phyloP scores from a whole-genome alignment of 108 stramenopile species.

The Fragilaria radians region DNA sequence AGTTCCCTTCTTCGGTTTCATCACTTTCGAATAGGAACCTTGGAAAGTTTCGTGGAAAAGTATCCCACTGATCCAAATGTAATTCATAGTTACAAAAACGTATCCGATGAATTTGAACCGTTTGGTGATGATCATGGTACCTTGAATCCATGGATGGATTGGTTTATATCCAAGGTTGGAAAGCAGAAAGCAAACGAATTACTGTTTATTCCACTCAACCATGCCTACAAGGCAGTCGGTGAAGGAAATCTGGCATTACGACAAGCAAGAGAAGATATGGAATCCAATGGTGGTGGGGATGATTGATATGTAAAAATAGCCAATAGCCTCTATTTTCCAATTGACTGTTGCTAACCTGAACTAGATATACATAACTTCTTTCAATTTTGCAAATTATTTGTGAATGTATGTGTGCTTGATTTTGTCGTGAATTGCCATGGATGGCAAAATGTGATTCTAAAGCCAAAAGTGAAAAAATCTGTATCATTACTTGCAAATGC shows the following conservation, averaged over 20 bases:
- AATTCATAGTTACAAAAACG: background rate
- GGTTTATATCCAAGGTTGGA: background rate
- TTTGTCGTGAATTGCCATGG: no score
- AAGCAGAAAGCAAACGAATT: background rate
- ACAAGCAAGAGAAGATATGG: background rate
- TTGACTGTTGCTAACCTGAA: no score
- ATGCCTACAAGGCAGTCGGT: background rate
- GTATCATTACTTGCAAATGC: no score
- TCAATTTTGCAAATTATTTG: no score
- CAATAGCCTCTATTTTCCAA: no score
- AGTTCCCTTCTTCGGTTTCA: background rate
- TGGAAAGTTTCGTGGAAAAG: background rate
- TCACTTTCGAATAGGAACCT: background rate
- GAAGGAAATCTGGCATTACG: background rate
- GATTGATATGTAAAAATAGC: no score
- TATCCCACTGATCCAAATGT: background rate
- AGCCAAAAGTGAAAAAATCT: no score
- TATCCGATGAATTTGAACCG: background rate
- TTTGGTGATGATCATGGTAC: background rate
- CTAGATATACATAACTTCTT: no score
- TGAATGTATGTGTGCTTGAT: no score
- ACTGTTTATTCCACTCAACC: background rate
- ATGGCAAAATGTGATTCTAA: no score
- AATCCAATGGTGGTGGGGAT: background rate
- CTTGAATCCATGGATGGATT: background rate